phyloP scores from a whole-genome alignment of 139 green algal species.

The Micractinium sp. region DNA sequence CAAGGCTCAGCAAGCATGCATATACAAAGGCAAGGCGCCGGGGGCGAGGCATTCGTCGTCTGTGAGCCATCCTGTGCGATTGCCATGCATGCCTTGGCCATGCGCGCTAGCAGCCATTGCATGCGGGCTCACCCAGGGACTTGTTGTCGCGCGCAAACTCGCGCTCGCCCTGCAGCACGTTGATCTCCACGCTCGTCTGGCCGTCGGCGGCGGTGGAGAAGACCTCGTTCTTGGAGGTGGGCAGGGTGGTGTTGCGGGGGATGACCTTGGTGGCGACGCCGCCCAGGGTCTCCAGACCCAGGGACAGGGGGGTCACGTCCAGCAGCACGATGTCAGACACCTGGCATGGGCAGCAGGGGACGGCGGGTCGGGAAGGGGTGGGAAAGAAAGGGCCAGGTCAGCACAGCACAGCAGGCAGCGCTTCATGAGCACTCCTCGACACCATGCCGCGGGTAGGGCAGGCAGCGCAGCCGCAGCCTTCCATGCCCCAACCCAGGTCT shows the following conservation, averaged over 20 bases:
- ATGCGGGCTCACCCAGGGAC: too few species aligned
- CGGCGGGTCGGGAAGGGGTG: not conserved
- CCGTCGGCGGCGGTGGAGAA: conserved; percentile 99
- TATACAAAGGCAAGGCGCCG: too few species aligned
- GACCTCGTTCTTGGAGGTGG: conserved; percentile 99
- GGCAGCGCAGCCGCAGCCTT: too few species aligned
- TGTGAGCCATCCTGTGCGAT: too few species aligned
- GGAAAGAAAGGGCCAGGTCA: not conserved
- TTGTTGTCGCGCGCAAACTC: conserved; percentile 97
- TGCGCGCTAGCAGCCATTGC: too few species aligned
- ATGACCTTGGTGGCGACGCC: conserved; percentile 95
- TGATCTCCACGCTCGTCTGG: conserved; percentile 95
- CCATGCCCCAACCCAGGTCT: too few species aligned
- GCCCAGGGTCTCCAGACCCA: conserved; percentile 96
- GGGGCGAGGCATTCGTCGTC: too few species aligned
- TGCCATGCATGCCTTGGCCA: too few species aligned
- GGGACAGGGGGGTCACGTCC: conserved; percentile 91
- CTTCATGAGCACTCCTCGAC: too few species aligned
- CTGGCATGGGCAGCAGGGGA: not conserved
- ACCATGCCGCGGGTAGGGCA: too few species aligned
- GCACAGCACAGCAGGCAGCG: too few species aligned
- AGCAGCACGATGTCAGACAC: conserved; percentile 97
- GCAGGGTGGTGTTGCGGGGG: conserved; percentile 97
- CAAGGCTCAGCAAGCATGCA: too few species aligned
- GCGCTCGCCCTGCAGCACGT: conserved; percentile 82